phyloP scores from a whole-genome alignment of 345 rosid species.

The Populus ilicifolia region DNA sequence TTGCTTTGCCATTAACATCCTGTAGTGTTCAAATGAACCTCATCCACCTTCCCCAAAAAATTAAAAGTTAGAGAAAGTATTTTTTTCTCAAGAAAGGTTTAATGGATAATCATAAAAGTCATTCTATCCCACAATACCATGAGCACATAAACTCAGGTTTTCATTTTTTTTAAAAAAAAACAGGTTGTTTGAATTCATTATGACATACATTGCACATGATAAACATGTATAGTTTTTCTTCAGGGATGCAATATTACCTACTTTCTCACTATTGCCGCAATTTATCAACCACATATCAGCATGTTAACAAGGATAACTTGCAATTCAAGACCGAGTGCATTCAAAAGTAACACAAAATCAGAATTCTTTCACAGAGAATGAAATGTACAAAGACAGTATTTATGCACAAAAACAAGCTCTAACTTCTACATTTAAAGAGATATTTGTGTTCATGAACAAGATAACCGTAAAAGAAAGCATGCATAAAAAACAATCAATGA shows the following conservation, averaged over 20 bases:
- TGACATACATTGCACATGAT: neutral
- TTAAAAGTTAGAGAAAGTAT: neutral
- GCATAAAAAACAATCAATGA: neutral
- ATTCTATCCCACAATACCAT: neutral
- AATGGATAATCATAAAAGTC: neutral
- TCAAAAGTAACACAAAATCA: neutral
- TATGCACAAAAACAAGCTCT: neutral
- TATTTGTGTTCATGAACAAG: neutral
- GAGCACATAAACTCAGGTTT: neutral
- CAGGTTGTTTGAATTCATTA: neutral
- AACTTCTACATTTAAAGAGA: neutral
- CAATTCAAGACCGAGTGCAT: neutral
- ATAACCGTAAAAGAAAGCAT: neutral
- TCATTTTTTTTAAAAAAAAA: neutral
- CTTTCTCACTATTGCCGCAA: neutral
- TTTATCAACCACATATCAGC: neutral
- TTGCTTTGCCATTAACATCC: neutral
- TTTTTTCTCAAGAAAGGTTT: neutral
- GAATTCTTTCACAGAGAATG: neutral
- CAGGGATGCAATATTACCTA: neutral
- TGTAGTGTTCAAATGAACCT: neutral
- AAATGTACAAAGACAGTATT: neutral
- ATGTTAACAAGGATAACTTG: neutral
- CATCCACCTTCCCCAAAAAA: neutral
- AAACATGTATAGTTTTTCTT: neutral